Percentiles rank a stretch among this genome's conserved stretches.
Evolutionary conservation across 2,329 filamentous ascomycete genomes (phyloP).

Genomic region (Xylariaceae sp.): DNA sequence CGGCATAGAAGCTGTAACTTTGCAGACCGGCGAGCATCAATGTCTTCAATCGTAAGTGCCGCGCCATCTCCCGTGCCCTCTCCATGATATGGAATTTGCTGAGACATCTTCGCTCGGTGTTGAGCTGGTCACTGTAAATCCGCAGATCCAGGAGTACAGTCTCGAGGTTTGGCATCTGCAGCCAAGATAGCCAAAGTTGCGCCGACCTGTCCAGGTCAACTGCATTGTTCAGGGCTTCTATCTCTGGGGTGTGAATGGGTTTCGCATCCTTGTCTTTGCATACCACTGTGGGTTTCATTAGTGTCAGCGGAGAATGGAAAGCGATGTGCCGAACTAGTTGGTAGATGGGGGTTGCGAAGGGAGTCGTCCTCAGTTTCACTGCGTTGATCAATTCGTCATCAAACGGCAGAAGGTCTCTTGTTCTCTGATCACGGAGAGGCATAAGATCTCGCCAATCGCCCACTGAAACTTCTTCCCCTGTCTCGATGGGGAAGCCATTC

Average conservation of each 20-base stretch:
- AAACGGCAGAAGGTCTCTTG: conserved; percentile 23
- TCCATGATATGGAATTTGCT: conserved; percentile 18
- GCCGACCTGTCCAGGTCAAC: conserved; percentile 23
- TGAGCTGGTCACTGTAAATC: conserved; percentile 24
- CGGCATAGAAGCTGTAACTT: conserved; percentile 22
- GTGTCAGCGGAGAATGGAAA: conserved; percentile 21
- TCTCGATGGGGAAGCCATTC: not conserved
- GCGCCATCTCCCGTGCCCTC: conserved; percentile 24
- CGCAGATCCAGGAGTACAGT: conserved; percentile 28
- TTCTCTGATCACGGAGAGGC: conserved; percentile 18
- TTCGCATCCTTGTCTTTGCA: not conserved
- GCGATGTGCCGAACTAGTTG: conserved; percentile 22
- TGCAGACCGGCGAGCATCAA: conserved; percentile 27
- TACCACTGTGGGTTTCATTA: conserved; percentile 15
- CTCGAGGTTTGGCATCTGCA: conserved; percentile 24
- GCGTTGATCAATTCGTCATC: conserved; percentile 19
- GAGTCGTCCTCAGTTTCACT: conserved; percentile 5
- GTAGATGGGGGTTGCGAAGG: conserved; percentile 8
- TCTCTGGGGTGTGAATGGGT: not conserved
- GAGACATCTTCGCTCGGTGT: conserved; percentile 22
- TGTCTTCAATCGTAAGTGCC: conserved; percentile 21
- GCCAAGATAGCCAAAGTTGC: conserved; percentile 27
- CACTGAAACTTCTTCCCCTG: not conserved
- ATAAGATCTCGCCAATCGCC: not conserved
- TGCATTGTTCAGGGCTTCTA: conserved; percentile 12